Evolutionary conservation across 2,329 filamentous ascomycete genomes (phyloP).

Genomic region (Phaeoacremonium minimum): DNA sequence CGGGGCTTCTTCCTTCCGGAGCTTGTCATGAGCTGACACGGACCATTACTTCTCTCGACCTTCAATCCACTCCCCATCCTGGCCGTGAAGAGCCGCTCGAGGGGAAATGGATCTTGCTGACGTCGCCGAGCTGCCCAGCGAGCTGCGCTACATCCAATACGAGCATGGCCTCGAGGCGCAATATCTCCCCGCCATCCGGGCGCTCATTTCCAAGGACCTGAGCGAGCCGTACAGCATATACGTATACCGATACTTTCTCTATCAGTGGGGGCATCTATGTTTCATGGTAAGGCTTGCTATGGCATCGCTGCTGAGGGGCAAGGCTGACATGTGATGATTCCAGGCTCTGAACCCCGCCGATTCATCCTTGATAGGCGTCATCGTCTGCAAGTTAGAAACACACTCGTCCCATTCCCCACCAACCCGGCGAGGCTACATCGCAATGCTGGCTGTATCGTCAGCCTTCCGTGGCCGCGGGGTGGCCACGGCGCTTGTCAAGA

Average conservation of each 20-base stretch:
- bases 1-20: no score
- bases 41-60: no score
- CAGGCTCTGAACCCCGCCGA: constrained; percentile 58
- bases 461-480: constrained; percentile 80
- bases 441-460: constrained; percentile 91
- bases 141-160: constrained; percentile 58
- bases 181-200: constrained; percentile 81
- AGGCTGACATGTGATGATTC: not conserved
- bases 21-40: no score
- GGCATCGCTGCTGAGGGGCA: not conserved
- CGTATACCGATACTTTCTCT: constrained; percentile 96
- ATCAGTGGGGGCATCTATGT: constrained; percentile 97
- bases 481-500: constrained; percentile 81
- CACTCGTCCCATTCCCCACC: constrained; percentile 76
- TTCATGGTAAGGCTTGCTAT: constrained; percentile 79
- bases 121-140: constrained; percentile 31
- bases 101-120: constrained; percentile 27
- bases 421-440: constrained; percentile 86
- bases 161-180: constrained; percentile 54
- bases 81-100: no score
- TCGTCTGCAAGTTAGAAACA: constrained; percentile 90
- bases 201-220: constrained; percentile 90
- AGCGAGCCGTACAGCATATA: constrained; percentile 99
- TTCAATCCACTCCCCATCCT: no score
- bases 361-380: constrained; percentile 73